These are phyloP conservation scores for Globisporangium carolinianum DNA, from an alignment of 352 stramenopile genomes.

Conservation along the genomic window DNA sequence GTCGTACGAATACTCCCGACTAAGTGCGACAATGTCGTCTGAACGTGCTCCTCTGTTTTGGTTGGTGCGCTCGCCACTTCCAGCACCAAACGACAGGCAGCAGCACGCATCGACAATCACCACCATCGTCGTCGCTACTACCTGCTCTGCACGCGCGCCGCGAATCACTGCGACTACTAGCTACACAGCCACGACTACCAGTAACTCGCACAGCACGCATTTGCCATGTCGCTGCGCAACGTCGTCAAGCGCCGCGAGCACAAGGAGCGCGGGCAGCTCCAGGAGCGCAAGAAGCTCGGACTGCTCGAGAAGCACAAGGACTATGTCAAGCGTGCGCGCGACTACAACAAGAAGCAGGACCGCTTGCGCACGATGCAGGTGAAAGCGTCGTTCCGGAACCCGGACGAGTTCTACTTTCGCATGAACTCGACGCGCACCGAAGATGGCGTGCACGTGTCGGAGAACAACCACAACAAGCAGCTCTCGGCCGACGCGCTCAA, in stretches of 20 bases:
- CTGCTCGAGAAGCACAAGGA: slow-evolving; percentile 99
- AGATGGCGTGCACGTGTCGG: slow-evolving; percentile 67
- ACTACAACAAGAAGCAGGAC: slow-evolving; percentile 95
- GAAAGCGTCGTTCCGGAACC: slow-evolving; percentile 95
- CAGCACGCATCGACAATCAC: neutral
- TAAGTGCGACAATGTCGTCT: neutral
- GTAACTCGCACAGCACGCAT: no score
- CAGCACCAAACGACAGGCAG: neutral
- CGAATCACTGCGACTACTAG: neutral
- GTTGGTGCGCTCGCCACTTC: slow-evolving; percentile 2
- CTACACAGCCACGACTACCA: neutral
- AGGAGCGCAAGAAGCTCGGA: slow-evolving; percentile 86
- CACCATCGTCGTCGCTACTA: no score
- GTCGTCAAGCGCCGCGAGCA: slow-evolving; percentile 98
- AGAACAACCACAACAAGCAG: slow-evolving; percentile 55
- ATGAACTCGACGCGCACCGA: slow-evolving; percentile 90
- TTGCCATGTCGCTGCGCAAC: slow-evolving; percentile 89
- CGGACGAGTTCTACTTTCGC: slow-evolving; percentile 99
- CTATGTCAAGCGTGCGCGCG: slow-evolving; percentile 93
- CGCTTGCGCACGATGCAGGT: slow-evolving; percentile 82
- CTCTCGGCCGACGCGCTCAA: slow-evolving; percentile 78
- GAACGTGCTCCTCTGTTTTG: neutral
- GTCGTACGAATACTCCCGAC: neutral
- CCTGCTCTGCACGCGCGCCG: neutral
- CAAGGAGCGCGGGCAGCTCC: slow-evolving; percentile 96